Base-by-base conservation (phyloP, 2,329 filamentous ascomycete species). In the Colletotrichum sp. region DNA sequence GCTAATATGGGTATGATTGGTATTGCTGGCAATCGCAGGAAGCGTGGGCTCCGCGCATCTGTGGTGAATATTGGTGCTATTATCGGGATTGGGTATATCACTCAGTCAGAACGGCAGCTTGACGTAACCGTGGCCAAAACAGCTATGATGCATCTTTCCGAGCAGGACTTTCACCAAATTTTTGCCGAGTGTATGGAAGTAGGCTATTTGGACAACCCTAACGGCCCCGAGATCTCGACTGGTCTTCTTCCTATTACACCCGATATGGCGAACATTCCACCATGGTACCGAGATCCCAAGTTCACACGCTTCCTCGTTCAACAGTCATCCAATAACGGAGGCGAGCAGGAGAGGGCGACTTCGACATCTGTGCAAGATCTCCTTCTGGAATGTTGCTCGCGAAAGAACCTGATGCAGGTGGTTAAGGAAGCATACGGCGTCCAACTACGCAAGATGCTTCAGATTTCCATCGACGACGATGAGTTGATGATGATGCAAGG, bases 1-100 rank as follows among this genome's bases (percentile, higher is more conserved):
- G 87, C 85, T 5, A 89, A 89, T 76, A 72, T 76, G 6, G 90
- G 83, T 80, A 85, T 89, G 83, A 77, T 75, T 6, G 77, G 77
- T 3, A 77, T 90, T 0, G 85, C 83, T 2, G 49, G 74, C 0
- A 80, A 86, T 10, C 79, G 88, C 8, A 72, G 84, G 0, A 78
- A 76, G 4, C 81, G 84, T 4, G 87, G 87, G 0, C 71, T 87
- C 3, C 81, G 83, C 7, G 87, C 76, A 1, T 85, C 84, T 2
- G 80, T 81, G 2, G 80, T 89, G 21, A 77, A 85, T 60, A 81
- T 88, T 4, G 84, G 85, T 5, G 66, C 78, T 10, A 78, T 89
- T 1, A 69, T 84, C 0, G 88, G 86, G 5, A 77, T 85, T 2
- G 89, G 89, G 0, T 88, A 86, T 76, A 80, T 88, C n/a, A 76